Evolutionary conservation across 257 asterid genomes (phyloP).

Genomic region (Coffea eugenioides): DNA sequence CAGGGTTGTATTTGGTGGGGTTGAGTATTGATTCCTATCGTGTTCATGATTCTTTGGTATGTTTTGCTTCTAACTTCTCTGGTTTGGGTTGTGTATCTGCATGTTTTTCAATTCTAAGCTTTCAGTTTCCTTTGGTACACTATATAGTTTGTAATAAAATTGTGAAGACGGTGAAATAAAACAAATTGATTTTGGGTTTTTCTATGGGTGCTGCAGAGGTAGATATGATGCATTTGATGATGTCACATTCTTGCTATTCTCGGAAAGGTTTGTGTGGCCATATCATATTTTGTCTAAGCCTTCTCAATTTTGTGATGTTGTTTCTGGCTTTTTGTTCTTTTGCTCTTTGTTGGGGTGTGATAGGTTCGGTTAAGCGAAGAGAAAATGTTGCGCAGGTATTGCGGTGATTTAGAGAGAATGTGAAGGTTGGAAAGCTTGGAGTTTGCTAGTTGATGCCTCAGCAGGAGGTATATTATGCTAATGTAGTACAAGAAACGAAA

Average conservation of each 20-base stretch:
- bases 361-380: background rate
- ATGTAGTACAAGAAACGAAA: constrained; percentile 1
- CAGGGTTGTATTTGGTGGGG: constrained; percentile 74
- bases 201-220: constrained; percentile 29
- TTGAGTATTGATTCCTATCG: constrained; percentile 56
- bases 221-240: constrained; percentile 23
- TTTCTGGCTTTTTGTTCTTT: background rate
- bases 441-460: constrained; percentile 13
- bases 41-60: constrained; percentile 51
- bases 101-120: background rate
- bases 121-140: background rate
- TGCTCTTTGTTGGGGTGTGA: background rate
- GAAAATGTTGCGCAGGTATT: constrained; percentile 12
- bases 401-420: constrained; percentile 1
- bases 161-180: background rate
- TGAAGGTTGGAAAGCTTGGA: constrained; percentile 9
- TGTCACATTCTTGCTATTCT: constrained; percentile 4
- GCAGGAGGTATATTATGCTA: constrained; percentile 30
- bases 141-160: background rate
- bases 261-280: constrained; percentile 17
- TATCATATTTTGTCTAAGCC: background rate
- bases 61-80: constrained; percentile 4
- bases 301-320: too few species aligned
- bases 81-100: background rate
- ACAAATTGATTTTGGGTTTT: background rate